Evolutionary conservation across 352 stramenopile genomes (phyloP).

Genomic region (Pythium guiyangense): DNA sequence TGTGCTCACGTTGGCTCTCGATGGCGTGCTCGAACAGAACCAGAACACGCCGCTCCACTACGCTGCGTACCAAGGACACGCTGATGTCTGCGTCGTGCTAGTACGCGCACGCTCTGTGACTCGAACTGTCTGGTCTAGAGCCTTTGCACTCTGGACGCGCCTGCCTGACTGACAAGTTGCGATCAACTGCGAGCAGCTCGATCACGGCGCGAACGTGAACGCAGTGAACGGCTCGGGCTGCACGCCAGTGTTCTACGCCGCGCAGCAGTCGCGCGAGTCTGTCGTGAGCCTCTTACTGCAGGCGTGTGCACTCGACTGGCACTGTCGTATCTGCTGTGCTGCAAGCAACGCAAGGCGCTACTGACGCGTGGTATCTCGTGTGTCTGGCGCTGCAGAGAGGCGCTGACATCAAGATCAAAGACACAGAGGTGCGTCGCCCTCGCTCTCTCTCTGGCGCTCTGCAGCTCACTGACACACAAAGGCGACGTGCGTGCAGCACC

Average conservation of each 20-base stretch:
- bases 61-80: conserved; percentile 62
- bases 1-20: background rate
- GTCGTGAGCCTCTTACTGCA: conserved; percentile 51
- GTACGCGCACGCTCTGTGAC: conserved; percentile 16
- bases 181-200: conserved; percentile 20
- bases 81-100: conserved; percentile 29
- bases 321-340: no score
- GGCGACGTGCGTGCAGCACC: conserved; percentile 25
- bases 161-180: no score
- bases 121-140: background rate
- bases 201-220: conserved; percentile 53
- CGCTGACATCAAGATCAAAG: conserved; percentile 41
- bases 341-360: no score
- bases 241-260: conserved; percentile 66
- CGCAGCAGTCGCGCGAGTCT: conserved; percentile 41
- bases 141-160: background rate
- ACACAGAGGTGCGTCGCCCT: conserved; percentile 31
- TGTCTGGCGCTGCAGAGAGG: conserved; percentile 26
- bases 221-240: conserved; percentile 44
- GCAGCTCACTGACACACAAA: background rate
- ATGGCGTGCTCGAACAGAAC: conserved; percentile 20
- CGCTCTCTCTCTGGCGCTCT: background rate
- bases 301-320: conserved; percentile 8
- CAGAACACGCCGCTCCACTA: conserved; percentile 68
- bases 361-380: no score